Evolutionary conservation across 495 filamentous ascomycete genomes (phyloP).

Genomic region (Podospora pseudoanserina): DNA sequence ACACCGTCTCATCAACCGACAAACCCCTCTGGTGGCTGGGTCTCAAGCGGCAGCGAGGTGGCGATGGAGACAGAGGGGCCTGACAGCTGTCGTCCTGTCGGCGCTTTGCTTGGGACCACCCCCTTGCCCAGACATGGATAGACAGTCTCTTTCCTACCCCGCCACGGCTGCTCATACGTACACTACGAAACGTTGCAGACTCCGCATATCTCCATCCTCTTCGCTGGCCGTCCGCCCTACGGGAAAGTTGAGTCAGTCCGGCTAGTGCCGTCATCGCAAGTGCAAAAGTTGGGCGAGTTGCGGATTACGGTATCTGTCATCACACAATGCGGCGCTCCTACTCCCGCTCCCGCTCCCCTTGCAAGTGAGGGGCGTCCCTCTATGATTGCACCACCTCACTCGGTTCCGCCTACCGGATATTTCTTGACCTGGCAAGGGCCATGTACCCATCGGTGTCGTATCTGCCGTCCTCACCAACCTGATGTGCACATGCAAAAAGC

Average conservation of each 20-base stretch:
- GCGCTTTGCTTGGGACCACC: not conserved
- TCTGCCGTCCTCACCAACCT: constrained; percentile 29
- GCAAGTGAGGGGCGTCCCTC: not conserved
- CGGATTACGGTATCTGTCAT: constrained; percentile 12
- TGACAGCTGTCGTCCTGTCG: constrained; percentile 6
- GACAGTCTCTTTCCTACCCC: not conserved
- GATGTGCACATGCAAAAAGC: constrained; percentile 34
- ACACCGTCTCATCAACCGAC: not conserved
- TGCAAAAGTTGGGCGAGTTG: not conserved
- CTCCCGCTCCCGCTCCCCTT: constrained; percentile 8
- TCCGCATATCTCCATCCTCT: constrained; percentile 9
- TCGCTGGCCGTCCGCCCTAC: constrained; percentile 7
- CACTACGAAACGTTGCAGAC: constrained; percentile 3
- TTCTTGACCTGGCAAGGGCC: constrained; percentile 7
- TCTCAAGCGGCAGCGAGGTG: constrained; percentile 2
- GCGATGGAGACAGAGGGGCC: constrained; percentile 6
- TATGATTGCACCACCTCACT: not conserved
- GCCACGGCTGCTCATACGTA: not conserved
- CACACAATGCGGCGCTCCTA: constrained; percentile 17
- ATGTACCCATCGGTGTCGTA: constrained; percentile 24
- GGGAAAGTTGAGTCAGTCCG: constrained; percentile 20
- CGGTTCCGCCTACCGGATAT: constrained; percentile 27
- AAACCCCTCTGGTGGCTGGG: not conserved
- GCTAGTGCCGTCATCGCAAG: constrained; percentile 30
- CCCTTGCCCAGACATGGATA: constrained; percentile 3